phyloP scores from a whole-genome alignment of 331 rosid species.

The Prunus yedoensis region DNA sequence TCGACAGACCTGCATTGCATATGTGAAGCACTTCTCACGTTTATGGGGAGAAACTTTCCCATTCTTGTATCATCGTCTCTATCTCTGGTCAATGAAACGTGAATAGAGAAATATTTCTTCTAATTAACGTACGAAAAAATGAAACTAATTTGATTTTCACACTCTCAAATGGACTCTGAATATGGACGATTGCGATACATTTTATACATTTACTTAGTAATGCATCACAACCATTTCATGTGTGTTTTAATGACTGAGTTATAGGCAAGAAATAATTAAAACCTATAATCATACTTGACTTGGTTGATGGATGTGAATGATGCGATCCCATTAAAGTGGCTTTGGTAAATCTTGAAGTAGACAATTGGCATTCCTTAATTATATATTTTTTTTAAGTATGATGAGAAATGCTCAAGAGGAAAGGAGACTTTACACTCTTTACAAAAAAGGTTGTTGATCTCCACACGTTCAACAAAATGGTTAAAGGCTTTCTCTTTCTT shows the following conservation, averaged over 20 bases:
- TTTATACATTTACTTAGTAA: neutral
- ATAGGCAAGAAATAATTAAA: too few species aligned
- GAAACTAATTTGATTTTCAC: too few species aligned
- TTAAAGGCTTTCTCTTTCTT: neutral
- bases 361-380: neutral
- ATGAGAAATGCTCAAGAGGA: neutral
- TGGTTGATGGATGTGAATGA: too few species aligned
- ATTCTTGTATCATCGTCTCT: too few species aligned
- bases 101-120: too few species aligned
- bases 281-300: neutral
- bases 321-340: too few species aligned
- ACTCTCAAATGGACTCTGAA: neutral
- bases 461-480: slow-evolving; percentile 5
- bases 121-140: accelerated
- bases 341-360: neutral
- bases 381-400: neutral
- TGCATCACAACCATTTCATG: neutral
- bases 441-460: neutral
- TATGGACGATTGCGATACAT: neutral
- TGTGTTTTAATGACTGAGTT: neutral
- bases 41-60: too few species aligned
- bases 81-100: too few species aligned
- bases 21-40: too few species aligned
- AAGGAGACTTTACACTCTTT: slow-evolving; percentile 1
- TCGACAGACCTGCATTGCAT: too few species aligned